Conservation (phyloP, 2,329 filamentous ascomycete genomes). For the Arthrinium phaeospermum region DNA sequence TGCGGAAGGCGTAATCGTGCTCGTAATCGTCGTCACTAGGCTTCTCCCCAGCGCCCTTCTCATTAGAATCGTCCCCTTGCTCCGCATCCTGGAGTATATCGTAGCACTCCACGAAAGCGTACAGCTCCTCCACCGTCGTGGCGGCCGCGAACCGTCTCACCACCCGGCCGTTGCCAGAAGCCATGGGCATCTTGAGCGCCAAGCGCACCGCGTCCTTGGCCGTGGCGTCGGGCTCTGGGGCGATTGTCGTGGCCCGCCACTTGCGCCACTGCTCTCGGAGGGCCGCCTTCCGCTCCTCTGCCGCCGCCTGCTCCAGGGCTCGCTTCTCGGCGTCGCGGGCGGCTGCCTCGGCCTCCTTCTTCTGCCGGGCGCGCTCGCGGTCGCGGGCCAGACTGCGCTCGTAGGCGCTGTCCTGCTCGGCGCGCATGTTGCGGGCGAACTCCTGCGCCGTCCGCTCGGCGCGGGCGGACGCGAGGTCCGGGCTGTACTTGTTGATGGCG, state of each 20-base stretch:
- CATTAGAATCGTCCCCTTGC: slow-evolving; percentile 31
- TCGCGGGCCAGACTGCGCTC: slow-evolving; percentile 89
- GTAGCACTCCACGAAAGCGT: slow-evolving; percentile 95
- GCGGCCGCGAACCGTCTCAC: slow-evolving; percentile 74
- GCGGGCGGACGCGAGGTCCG: slow-evolving; percentile 76
- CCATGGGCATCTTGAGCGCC: slow-evolving; percentile 67
- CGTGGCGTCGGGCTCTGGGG: slow-evolving; percentile 68
- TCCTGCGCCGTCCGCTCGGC: slow-evolving; percentile 80
- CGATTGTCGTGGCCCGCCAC: slow-evolving; percentile 76
- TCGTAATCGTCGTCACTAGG: slow-evolving; percentile 67
- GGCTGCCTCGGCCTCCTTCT: slow-evolving; percentile 75
- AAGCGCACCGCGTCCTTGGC: slow-evolving; percentile 75
- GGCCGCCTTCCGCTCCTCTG: slow-evolving; percentile 55
- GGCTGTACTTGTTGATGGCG: slow-evolving; percentile 76
- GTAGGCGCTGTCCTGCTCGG: slow-evolving; percentile 91
- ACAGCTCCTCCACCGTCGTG: slow-evolving; percentile 84
- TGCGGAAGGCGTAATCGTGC: slow-evolving; percentile 83
- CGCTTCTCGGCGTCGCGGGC: slow-evolving; percentile 70
- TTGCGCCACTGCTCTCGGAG: slow-evolving; percentile 71
- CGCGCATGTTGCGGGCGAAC: slow-evolving; percentile 78
- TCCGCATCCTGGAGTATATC: slow-evolving; percentile 58
- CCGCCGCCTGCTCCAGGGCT: slow-evolving; percentile 65
- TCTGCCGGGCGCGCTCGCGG: slow-evolving; percentile 79
- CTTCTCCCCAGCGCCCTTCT: slow-evolving; percentile 43
- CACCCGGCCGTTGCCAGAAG: slow-evolving; percentile 67